Evolutionary conservation across 768 basidiomycete species (phyloP).

Genomic region (Xanthoconium stramineum): DNA sequence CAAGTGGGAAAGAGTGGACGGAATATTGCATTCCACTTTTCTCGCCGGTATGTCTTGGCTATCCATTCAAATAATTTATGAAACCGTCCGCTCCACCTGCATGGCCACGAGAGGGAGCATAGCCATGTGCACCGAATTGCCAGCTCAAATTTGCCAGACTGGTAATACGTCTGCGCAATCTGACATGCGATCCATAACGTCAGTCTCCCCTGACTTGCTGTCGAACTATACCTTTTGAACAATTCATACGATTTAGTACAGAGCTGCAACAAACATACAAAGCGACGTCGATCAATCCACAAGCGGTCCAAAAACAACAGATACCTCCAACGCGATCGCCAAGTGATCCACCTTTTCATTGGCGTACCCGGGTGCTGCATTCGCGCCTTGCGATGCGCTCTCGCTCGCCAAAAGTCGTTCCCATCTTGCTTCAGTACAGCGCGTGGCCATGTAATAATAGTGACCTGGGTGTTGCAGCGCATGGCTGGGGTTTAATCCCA

Average conservation of each 20-base stretch:
- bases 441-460: constrained; percentile 87
- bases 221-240: constrained; percentile 72
- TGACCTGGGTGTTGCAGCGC: constrained; percentile 83
- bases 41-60: constrained; percentile 80
- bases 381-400: constrained; percentile 33
- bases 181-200: constrained; percentile 89
- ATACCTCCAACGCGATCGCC: constrained; percentile 77
- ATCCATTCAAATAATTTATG: constrained; percentile 90
- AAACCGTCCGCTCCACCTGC: not conserved
- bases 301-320: not conserved
- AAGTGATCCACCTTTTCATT: constrained; percentile 94
- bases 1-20: constrained; percentile 72
- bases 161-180: constrained; percentile 84
- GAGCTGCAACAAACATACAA: constrained; percentile 44
- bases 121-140: constrained; percentile 62
- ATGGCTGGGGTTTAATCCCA: constrained; percentile 76
- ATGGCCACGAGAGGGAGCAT: not conserved
- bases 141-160: constrained; percentile 79
- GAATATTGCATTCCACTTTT: constrained; percentile 76
- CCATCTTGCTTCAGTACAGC: constrained; percentile 75
- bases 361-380: constrained; percentile 63
- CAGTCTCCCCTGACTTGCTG: constrained; percentile 65
- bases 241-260: constrained; percentile 94
- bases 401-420: constrained; percentile 63
- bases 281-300: not conserved